Conservation (phyloP, 257 asterid genomes). For the Salvia rosmarinus region DNA sequence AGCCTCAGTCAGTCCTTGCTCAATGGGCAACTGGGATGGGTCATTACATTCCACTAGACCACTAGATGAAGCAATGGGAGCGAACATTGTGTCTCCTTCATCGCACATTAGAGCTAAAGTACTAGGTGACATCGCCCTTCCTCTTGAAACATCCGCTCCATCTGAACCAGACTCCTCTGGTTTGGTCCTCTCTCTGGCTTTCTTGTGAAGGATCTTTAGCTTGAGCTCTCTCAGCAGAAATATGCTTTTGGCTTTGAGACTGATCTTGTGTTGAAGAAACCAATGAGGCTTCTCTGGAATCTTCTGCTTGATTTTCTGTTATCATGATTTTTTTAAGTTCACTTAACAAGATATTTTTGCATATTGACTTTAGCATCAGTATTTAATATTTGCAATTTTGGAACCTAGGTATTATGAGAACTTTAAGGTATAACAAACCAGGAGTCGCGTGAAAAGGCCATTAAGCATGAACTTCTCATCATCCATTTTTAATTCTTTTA, state of each 20-base stretch:
- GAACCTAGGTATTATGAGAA: neutral
- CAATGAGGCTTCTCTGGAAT: conserved; percentile 48
- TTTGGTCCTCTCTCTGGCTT: conserved; percentile 45
- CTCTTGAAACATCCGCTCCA: conserved; percentile 65
- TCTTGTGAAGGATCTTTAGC: conserved; percentile 42
- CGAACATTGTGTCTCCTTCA: conserved; percentile 77
- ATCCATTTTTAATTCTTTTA: no score
- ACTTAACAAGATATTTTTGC: conserved; percentile 6
- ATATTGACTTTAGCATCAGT: neutral
- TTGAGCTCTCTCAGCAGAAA: conserved; percentile 44
- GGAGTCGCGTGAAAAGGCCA: neutral
- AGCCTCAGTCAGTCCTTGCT: conserved; percentile 59
- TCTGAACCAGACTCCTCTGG: conserved; percentile 59
- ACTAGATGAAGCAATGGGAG: conserved; percentile 56
- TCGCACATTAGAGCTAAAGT: conserved; percentile 97
- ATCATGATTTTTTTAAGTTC: conserved; percentile 37
- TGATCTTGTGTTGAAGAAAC: conserved; percentile 55
- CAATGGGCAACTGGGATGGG: conserved; percentile 54
- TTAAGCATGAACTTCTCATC: neutral
- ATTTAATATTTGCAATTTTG: neutral
- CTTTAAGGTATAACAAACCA: neutral
- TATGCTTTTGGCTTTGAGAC: conserved; percentile 51
- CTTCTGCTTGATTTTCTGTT: conserved; percentile 52
- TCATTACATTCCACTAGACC: conserved; percentile 46
- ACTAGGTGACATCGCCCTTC: conserved; percentile 91